phyloP scores from a whole-genome alignment of 768 basidiomycete species.

The Pisolithus tinctorius region DNA sequence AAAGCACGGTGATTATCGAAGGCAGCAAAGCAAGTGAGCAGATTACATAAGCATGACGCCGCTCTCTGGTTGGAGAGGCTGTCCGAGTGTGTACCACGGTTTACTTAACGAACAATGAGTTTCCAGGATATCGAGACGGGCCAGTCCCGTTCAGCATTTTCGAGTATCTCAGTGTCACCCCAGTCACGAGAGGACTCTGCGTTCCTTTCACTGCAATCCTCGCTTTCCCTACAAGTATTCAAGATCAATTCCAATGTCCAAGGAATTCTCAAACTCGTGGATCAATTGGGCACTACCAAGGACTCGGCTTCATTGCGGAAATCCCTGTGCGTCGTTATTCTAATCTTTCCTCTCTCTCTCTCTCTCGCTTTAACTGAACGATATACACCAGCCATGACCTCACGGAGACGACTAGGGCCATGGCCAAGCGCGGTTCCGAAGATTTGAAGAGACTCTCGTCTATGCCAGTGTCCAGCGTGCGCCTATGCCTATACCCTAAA shows the following conservation, averaged over 20 bases:
- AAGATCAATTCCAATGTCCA: constrained; percentile 98
- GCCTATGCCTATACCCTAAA: constrained; percentile 12
- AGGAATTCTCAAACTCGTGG: constrained; percentile 92
- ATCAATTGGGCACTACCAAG: constrained; percentile 80
- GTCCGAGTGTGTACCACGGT: not conserved
- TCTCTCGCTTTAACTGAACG: constrained; percentile 1
- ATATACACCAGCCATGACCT: constrained; percentile 70
- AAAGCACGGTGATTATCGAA: no score
- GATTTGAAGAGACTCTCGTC: constrained; percentile 85
- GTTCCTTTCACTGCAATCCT: constrained; percentile 71
- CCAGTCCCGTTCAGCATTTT: constrained; percentile 23
- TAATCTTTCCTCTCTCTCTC: not conserved
- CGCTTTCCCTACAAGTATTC: constrained; percentile 89
- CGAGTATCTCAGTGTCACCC: constrained; percentile 20
- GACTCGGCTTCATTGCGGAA: constrained; percentile 79
- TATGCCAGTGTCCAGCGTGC: constrained; percentile 55
- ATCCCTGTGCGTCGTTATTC: constrained; percentile 59
- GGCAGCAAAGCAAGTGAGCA: not conserved
- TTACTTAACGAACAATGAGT: constrained; percentile 31
- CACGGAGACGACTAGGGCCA: constrained; percentile 88
- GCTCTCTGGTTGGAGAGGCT: not conserved
- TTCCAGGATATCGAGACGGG: constrained; percentile 48
- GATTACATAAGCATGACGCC: not conserved
- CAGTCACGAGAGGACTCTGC: constrained; percentile 58
- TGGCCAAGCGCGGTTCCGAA: constrained; percentile 91